These are phyloP conservation scores for Shiraia sp. DNA, from an alignment of 2,329 filamentous ascomycete species.

Conservation along the genomic window DNA sequence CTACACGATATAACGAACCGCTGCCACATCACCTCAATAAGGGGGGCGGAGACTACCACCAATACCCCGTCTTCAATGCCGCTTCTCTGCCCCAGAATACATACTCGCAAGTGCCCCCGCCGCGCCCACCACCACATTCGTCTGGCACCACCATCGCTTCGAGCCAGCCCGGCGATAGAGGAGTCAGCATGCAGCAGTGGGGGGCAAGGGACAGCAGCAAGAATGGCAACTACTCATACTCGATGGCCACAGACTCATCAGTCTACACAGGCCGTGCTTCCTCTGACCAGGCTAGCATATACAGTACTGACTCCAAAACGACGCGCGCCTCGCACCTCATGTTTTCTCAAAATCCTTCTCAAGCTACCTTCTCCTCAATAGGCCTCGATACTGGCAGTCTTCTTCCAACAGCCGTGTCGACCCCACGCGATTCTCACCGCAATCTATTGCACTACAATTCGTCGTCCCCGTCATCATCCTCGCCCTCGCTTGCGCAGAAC, in stretches of 20 bases:
- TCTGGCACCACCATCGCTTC: slow-evolving; percentile 68
- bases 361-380: slow-evolving; percentile 55
- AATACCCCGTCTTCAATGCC: slow-evolving; percentile 77
- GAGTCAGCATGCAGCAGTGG: slow-evolving; percentile 79
- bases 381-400: slow-evolving; percentile 46
- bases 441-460: slow-evolving; percentile 48
- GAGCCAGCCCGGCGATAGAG: slow-evolving; percentile 66
- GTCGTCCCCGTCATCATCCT: slow-evolving; percentile 53
- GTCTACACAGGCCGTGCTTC: slow-evolving; percentile 57
- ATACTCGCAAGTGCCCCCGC: slow-evolving; percentile 57
- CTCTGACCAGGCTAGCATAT: slow-evolving; percentile 67
- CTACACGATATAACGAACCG: slow-evolving; percentile 73
- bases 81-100: slow-evolving; percentile 54
- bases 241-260: slow-evolving; percentile 47
- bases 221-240: slow-evolving; percentile 27
- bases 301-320: slow-evolving; percentile 64
- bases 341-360: slow-evolving; percentile 61
- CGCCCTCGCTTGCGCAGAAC: slow-evolving; percentile 55
- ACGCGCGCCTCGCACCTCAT: slow-evolving; percentile 52
- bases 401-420: slow-evolving; percentile 41
- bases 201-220: slow-evolving; percentile 48
- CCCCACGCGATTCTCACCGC: slow-evolving; percentile 49
- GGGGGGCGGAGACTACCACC: slow-evolving; percentile 77
- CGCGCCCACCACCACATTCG: slow-evolving; percentile 62
- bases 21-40: slow-evolving; percentile 84